Evolutionary conservation across 2,329 filamentous ascomycete genomes (phyloP).

Genomic region (Curvularia verruculosa): DNA sequence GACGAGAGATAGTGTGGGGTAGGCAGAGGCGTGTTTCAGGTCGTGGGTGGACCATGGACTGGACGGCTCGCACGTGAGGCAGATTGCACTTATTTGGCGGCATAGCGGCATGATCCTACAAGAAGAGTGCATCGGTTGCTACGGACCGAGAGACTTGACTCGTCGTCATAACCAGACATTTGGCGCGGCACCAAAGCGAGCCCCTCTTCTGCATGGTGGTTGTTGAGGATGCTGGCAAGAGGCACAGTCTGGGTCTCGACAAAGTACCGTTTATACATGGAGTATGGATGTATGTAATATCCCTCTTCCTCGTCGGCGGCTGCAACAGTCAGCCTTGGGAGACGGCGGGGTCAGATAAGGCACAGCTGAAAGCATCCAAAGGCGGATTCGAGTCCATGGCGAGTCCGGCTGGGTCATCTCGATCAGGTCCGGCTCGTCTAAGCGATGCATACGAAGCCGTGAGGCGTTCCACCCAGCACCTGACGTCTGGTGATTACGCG

Average conservation of each 20-base stretch:
- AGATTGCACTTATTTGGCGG: background rate
- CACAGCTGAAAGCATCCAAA: background rate
- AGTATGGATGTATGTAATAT: no score
- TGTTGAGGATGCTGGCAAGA: constrained; percentile 3
- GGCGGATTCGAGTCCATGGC: background rate
- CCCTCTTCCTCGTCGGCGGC: constrained; percentile 6
- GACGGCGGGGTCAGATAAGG: constrained; percentile 7
- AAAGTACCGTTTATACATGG: no score
- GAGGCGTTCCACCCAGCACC: constrained; percentile 2
- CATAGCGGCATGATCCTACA: background rate
- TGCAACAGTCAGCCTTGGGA: constrained; percentile 2
- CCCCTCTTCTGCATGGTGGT: background rate
- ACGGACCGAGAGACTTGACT: background rate
- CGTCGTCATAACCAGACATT: background rate
- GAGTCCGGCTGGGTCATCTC: background rate
- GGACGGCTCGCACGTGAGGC: constrained; percentile 5
- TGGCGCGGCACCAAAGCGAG: background rate
- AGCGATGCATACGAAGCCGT: constrained; percentile 1
- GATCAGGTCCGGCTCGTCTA: background rate
- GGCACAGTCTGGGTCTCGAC: background rate
- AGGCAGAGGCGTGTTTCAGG: constrained; percentile 4
- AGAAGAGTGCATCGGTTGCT: background rate
- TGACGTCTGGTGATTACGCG: constrained; percentile 11
- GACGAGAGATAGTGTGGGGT: constrained; percentile 8
- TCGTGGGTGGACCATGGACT: background rate